These are phyloP conservation scores for Hansfordia pulvinata DNA, from an alignment of 2,329 filamentous ascomycete genomes.

Conservation along the genomic window DNA sequence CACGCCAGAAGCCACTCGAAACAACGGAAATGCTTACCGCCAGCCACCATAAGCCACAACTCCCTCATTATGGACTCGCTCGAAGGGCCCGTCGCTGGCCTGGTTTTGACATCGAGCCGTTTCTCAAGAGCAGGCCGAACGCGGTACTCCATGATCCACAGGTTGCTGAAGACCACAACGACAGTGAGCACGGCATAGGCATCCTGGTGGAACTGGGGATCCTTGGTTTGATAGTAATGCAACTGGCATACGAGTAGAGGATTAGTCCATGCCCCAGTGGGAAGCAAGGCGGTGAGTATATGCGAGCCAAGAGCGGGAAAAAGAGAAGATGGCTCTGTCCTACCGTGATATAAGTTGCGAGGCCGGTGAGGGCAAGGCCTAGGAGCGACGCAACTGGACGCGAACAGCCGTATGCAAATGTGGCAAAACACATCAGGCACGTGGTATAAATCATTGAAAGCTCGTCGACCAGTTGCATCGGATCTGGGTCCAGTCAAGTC, in stretches of 20 bases:
- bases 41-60: slow-evolving; percentile 65
- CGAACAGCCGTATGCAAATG: slow-evolving; percentile 57
- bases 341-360: slow-evolving; percentile 59
- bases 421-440: slow-evolving; percentile 46
- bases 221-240: slow-evolving; percentile 66
- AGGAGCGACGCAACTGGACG: slow-evolving; percentile 34
- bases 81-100: slow-evolving; percentile 9
- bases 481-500: slow-evolving; percentile 22
- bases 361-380: slow-evolving; percentile 37
- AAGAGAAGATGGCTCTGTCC: slow-evolving; percentile 19
- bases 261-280: slow-evolving; percentile 15
- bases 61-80: slow-evolving; percentile 28
- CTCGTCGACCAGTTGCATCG: slow-evolving; percentile 47
- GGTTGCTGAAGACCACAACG: slow-evolving; percentile 56
- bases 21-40: slow-evolving; percentile 28
- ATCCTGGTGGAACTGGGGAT: slow-evolving; percentile 72
- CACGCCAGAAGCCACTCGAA: too few relatives aligned
- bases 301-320: slow-evolving; percentile 1
- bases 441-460: slow-evolving; percentile 48
- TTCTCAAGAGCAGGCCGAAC: slow-evolving; percentile 30
- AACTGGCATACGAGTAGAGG: slow-evolving; percentile 14
- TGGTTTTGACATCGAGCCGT: slow-evolving; percentile 34
- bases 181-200: slow-evolving; percentile 62
- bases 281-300: slow-evolving; percentile 1
- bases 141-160: slow-evolving; percentile 55